Conservation (phyloP, 108 stramenopile genomes). For the Schizochytrium sp. region DNA sequence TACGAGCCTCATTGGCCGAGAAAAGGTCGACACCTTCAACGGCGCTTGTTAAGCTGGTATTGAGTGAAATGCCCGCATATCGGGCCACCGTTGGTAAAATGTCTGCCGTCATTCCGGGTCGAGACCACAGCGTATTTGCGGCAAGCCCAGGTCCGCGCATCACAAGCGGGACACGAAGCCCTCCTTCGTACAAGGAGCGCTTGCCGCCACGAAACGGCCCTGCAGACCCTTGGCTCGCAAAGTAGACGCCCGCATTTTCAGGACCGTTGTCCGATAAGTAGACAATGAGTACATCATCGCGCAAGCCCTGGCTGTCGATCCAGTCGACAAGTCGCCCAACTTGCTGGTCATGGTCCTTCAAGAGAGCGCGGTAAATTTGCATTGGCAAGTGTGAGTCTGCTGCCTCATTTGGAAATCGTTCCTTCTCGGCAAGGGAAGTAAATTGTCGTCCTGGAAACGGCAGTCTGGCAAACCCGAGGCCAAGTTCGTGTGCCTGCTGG, state of each 20-base stretch:
- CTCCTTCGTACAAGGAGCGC: not conserved
- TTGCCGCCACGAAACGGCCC: not conserved
- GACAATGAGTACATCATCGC: not conserved
- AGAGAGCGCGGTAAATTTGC: not conserved
- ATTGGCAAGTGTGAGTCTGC: not conserved
- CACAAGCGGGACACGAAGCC: not conserved
- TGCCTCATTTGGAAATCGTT: not conserved
- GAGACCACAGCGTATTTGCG: not conserved
- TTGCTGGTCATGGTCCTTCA: not conserved
- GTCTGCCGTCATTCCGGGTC: not conserved
- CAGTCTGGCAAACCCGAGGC: not conserved
- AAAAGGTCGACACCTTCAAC: not conserved
- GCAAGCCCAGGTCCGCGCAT: not conserved
- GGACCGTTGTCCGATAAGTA: constrained; percentile 16
- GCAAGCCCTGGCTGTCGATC: not conserved
- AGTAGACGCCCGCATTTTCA: not conserved
- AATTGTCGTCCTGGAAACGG: not conserved
- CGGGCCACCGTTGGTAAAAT: not conserved
- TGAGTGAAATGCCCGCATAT: not conserved
- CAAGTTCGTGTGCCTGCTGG: not conserved
- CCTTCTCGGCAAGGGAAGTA: not conserved
- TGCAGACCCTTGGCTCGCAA: not conserved
- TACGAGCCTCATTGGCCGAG: not conserved
- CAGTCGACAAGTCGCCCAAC: not conserved
- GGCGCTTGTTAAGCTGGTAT: not conserved